Evolutionary conservation across 805 yeast genomes (phyloP), one percentile per base, ranked within the genome.

Genomic region (Saccharomycopsis babjevae): DNA sequence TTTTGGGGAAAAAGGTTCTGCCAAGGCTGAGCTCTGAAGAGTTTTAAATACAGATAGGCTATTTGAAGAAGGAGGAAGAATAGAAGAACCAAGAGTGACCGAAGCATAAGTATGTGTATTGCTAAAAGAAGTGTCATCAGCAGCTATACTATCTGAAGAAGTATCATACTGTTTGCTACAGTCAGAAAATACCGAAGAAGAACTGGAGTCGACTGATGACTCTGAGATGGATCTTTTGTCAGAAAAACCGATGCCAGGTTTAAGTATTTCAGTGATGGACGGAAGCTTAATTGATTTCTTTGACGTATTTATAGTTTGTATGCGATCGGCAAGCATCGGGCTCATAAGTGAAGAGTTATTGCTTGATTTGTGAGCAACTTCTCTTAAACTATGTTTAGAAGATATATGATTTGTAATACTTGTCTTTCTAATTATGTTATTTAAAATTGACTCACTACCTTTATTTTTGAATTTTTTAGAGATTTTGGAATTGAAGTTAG

Each of bases 401-500:
- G 52, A 46, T 25, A 46, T 46, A 46, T 25, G 64, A 59, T 61
- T 56, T 59, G 56, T 60, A 46, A 25, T 57, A 54, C 58, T 57
- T 56, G 46, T 57, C 46, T 40, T 61, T 52, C 50, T 62, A 32
- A 56, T 62, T 30, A 62, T 57, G 36, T 52, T 59, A 16, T 57
- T 56, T 13, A 68, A 58, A 66, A 70, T 71, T 60, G 43, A 15
- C 30, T 63, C 65, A n/a, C 55, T 61, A 28, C 54, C 40, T 39
- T 59, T 63, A 36, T 59, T 63, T 56, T 60, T 61, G 60, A 64
- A 64, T 46, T 70, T 70, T 50, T 67, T 68, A 59, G 70, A 67
- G 54, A 71, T 71, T 57, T 65, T 67, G 15, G 73, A 67, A 43
- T 67, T 71, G 64, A 71, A 71, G 5, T 61, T 62, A 28, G 73